These are phyloP conservation scores for Pleurotus tuoliensis DNA, from an alignment of 768 basidiomycete species.

Conservation along the genomic window DNA sequence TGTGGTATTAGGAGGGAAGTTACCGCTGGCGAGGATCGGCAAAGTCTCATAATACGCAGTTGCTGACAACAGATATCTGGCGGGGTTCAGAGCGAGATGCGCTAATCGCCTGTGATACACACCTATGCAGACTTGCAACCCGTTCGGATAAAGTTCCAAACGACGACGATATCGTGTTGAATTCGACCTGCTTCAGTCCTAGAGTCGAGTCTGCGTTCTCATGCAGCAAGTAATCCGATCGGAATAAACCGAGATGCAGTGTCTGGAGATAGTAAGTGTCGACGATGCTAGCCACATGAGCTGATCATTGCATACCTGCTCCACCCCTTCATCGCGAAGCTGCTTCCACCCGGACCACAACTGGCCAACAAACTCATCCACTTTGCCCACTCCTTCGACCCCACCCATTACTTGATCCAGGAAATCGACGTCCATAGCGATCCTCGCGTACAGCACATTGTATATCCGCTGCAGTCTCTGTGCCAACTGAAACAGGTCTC, in stretches of 20 bases:
- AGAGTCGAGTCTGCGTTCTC: slow-evolving; percentile 28
- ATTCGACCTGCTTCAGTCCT: slow-evolving; percentile 90
- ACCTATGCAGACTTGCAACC: slow-evolving; percentile 76
- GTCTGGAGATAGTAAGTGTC: slow-evolving; percentile 41
- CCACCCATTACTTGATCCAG: slow-evolving; percentile 84
- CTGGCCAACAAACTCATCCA: slow-evolving; percentile 82
- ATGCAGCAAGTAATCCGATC: slow-evolving; percentile 93
- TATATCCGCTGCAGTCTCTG: slow-evolving; percentile 68
- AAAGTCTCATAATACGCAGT: slow-evolving; percentile 68
- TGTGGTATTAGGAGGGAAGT: slow-evolving; percentile 74
- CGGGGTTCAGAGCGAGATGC: neutral
- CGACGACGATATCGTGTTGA: slow-evolving; percentile 93
- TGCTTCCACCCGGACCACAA: slow-evolving; percentile 86
- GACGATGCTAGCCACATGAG: neutral
- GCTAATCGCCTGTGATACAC: slow-evolving; percentile 7
- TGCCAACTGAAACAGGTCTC: slow-evolving; percentile 62
- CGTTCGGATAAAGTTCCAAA: slow-evolving; percentile 79
- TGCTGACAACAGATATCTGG: slow-evolving; percentile 61
- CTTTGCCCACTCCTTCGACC: slow-evolving; percentile 68
- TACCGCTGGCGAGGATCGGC: slow-evolving; percentile 43
- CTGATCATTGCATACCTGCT: slow-evolving; percentile 29
- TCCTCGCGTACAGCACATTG: slow-evolving; percentile 80
- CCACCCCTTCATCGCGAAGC: slow-evolving; percentile 59
- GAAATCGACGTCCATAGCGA: slow-evolving; percentile 77
- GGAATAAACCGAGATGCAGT: slow-evolving; percentile 84